phyloP scores from a whole-genome alignment of 495 filamentous ascomycete genomes.

The Astrocystis sublimbata region DNA sequence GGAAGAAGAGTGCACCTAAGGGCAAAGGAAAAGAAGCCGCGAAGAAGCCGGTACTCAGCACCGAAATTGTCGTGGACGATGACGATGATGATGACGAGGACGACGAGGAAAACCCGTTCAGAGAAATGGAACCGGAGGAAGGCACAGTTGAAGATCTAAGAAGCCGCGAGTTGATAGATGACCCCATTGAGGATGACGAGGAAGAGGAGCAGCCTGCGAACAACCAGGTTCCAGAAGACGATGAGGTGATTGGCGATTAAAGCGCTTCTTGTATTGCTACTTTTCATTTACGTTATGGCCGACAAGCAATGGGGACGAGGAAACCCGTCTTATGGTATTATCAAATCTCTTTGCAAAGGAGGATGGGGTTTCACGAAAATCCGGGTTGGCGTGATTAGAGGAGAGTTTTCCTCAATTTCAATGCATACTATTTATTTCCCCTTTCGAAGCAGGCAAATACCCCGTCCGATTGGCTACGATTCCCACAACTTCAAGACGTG shows the following conservation, averaged over 20 bases:
- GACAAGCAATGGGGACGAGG: not conserved
- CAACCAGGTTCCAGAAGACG: constrained; percentile 55
- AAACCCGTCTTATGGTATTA: not conserved
- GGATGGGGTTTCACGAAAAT: not conserved
- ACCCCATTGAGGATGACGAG: constrained; percentile 52
- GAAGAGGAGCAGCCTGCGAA: constrained; percentile 38
- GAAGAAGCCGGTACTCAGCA: constrained; percentile 44
- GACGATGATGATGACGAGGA: constrained; percentile 53
- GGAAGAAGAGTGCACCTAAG: constrained; percentile 44
- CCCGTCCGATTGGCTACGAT: not conserved
- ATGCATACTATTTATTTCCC: not conserved
- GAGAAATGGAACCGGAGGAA: constrained; percentile 53
- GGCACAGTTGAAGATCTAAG: constrained; percentile 63
- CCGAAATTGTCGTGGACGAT: constrained; percentile 49
- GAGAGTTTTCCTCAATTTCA: not conserved
- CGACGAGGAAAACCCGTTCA: constrained; percentile 52
- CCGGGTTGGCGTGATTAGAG: not conserved
- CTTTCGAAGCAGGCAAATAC: not conserved
- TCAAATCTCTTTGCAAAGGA: not conserved
- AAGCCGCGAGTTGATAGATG: constrained; percentile 59
- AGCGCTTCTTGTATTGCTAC: not conserved
- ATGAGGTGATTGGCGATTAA: constrained; percentile 72
- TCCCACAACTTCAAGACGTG: not conserved
- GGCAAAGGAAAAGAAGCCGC: constrained; percentile 52
- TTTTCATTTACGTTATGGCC: not conserved